Base-by-base conservation (phyloP, 2,329 filamentous ascomycete genomes). In the Pseudogymnoascus sp. region DNA sequence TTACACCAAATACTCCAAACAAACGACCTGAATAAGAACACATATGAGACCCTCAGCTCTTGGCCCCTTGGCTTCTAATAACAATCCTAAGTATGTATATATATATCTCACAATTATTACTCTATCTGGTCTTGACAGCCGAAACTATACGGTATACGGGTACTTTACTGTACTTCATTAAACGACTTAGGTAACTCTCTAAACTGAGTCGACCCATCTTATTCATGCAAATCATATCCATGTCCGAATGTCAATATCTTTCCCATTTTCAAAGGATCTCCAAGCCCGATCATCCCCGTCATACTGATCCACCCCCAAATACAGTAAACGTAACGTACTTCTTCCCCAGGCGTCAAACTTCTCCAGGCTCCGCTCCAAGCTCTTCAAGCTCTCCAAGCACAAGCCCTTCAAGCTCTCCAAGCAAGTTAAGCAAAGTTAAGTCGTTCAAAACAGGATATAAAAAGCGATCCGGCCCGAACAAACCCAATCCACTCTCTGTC, bases 41-140 rank as follows among this genome's bases (percentile, higher is more conserved):
- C 44, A 53, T 53, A 28, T 53, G 44, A 31, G 44, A 53, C 44
- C 44, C 44, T 53, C 44, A 53, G 44, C 44, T 31, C 44, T 31
- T 53, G 44, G 23, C 44, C 44, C 12, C 44, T 50, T 50, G 44
- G 44, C 44, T 28, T 28, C 6, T 50, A 50, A 25, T 50, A 5
- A 4, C 4, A 25, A 25, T 46, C 21, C 44, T 18, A 25, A 25
- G 44, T 53, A 53, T 53, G 16, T 53, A 53, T 31, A 14, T 31
- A 53, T 53, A 31, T 53, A 53, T 53, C 23, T 31, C 44, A 31
- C 44, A 53, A 50, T 5, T 50, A 28, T 50, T 31, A 10, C 28
- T 31, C 10, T 31, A 3, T 31, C 10, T 12, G 18, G 18, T 44
- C 16, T 21, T 44, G 18, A 21, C 18, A 11, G 11, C 18, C 4